Base-by-base conservation (phyloP, 305 asterid genomes). In the Fraxinus xanthoxyloides region DNA sequence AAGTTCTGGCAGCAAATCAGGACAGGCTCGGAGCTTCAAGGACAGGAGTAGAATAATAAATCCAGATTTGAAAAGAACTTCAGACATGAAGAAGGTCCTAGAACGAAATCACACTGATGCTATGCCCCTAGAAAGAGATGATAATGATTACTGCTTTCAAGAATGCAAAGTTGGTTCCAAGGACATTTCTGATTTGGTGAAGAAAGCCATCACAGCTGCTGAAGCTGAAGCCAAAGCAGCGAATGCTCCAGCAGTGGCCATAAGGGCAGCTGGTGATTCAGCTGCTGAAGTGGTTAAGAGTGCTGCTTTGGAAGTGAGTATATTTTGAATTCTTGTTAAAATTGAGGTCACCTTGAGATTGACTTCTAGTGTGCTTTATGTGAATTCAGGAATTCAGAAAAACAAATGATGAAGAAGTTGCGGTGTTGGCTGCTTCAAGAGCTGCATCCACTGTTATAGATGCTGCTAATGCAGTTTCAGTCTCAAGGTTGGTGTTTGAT, bases 171-270 rank as follows among this genome's bases (percentile, higher is more conserved):
- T 97, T 81, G 99, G 99, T 69, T 89, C 93, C 80, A 93, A 84
- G 77, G 98, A 93, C 89, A 88, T 95, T 36, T 86, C 91, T 79
- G 93, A 91, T 79, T 85, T 93, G 84, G 99, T 97, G 69, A 92
- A 88, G 88, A 92, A 88, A 84, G 99, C 98, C 81, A 95, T 97
- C 81, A 84, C 87, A 84, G 98, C 99, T 88, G 99, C 99, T 82
- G 98, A 95, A 87, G 93, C 98, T 76, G 99, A 97, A 90, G 99
- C 99, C 79, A 89, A 92, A 90, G 87, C 93, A 72, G 98, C 96
- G 84, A 88, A 92, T 87, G 99, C 99, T 91, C 97, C 97, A 79
- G 87, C 87, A 23, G 90, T 84, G 82, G 99, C 99, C 77, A 84
- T 97, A 80, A 89, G 84, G 90, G 93, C 98, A 63, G 99, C 97